Percentiles rank a stretch among this genome's conserved stretches.
phyloP scores from a whole-genome alignment of 495 filamentous ascomycete genomes.

The Penicillium macrosclerotiorum region DNA sequence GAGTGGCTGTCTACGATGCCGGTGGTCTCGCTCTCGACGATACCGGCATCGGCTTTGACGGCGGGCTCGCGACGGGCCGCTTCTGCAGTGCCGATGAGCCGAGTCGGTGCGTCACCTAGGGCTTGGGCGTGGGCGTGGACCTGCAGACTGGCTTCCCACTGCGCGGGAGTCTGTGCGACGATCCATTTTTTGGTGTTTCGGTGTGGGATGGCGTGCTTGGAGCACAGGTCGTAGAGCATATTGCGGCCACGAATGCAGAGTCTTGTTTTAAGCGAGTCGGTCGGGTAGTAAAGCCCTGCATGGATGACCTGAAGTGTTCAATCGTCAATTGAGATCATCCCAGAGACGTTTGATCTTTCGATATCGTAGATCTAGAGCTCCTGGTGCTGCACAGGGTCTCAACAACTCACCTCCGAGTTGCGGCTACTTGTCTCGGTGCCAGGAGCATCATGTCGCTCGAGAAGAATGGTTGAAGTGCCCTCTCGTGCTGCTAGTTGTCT shows the following conservation, averaged over 20 bases:
- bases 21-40: conserved; percentile 78
- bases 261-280: conserved; percentile 70
- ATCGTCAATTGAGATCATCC: not conserved
- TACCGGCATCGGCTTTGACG: conserved; percentile 65
- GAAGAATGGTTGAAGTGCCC: conserved; percentile 67
- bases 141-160: conserved; percentile 63
- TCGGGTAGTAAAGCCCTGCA: conserved; percentile 89
- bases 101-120: conserved; percentile 67
- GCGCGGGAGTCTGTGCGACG: conserved; percentile 73
- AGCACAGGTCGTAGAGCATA: conserved; percentile 78
- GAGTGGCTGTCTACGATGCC: conserved; percentile 89
- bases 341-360: not conserved
- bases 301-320: conserved; percentile 80
- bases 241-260: conserved; percentile 77
- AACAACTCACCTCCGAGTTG: conserved; percentile 72
- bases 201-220: conserved; percentile 62
- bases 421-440: conserved; percentile 91
- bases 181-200: conserved; percentile 88
- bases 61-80: conserved; percentile 66
- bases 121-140: conserved; percentile 64
- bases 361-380: not conserved
- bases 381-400: not conserved
- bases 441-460: conserved; percentile 74
- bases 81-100: conserved; percentile 61
- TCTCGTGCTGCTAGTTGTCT: conserved; percentile 65